Conservation (phyloP, 495 filamentous ascomycete species). For the Pseudotulostoma volvatum region DNA sequence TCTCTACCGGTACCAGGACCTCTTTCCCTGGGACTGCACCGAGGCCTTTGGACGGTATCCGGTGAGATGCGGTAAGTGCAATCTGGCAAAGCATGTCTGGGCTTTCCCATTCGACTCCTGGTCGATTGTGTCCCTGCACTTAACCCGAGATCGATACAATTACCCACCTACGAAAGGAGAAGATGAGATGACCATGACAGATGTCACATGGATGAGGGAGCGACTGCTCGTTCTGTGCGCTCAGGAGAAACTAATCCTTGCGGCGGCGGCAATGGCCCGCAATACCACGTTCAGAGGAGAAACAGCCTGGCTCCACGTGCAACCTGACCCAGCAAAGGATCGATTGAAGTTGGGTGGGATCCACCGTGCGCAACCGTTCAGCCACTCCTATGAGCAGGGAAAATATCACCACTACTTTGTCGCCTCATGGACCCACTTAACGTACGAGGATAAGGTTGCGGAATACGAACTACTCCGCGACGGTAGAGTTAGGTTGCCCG, state of each 20-base stretch:
- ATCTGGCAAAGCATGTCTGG: slow-evolving; percentile 25
- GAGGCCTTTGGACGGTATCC: slow-evolving; percentile 23
- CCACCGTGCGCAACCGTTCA: slow-evolving; percentile 27
- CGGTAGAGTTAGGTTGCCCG: no score
- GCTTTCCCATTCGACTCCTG: slow-evolving; percentile 31
- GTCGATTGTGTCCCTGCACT: slow-evolving; percentile 21
- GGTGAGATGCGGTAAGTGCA: slow-evolving; percentile 19
- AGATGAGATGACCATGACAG: not conserved
- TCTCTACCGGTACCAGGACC: slow-evolving; percentile 19
- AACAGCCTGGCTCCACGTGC: slow-evolving; percentile 12
- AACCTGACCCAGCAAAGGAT: slow-evolving; percentile 9
- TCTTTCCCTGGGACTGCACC: slow-evolving; percentile 32
- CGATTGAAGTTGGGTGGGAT: slow-evolving; percentile 24
- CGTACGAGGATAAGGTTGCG: no score
- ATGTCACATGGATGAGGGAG: slow-evolving; percentile 14
- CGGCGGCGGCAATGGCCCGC: slow-evolving; percentile 19
- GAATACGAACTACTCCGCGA: no score
- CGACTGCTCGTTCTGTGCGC: slow-evolving; percentile 19
- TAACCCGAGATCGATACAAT: slow-evolving; percentile 13
- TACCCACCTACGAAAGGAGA: slow-evolving; percentile 8
- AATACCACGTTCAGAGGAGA: slow-evolving; percentile 8
- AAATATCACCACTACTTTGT: slow-evolving; percentile 19
- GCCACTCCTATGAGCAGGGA: slow-evolving; percentile 18
- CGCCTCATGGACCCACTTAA: slow-evolving; percentile 18
- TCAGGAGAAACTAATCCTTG: slow-evolving; percentile 11